Evolutionary conservation across 179 eudicot genomes (phyloP), one percentile per base, ranked within the genome.

Genomic region (Sideroxylon spinosum): DNA sequence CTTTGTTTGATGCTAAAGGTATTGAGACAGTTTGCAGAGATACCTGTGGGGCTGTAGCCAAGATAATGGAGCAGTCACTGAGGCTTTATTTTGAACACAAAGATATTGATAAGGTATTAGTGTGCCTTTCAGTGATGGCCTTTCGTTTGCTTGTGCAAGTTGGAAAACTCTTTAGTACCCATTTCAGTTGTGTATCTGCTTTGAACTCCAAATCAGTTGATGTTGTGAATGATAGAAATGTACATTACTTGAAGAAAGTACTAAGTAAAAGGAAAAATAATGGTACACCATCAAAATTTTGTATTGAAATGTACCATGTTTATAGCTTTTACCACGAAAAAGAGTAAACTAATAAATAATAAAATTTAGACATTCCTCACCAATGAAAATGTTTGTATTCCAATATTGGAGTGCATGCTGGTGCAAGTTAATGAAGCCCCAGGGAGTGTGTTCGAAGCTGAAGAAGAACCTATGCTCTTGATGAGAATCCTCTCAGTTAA

Each of bases 11-110:
- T 88, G 99, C 99, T 67, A 95, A 95, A 87, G 99, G 99, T 71
- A 93, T 93, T 73, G 99, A 95, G 84, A 95, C 99, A 17, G 93
- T 95, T 63, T 89, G 99, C 76, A 90, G 98, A 81, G 99, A 95
- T 85, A 93, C 99, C 19, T 95, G 99, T 86, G 89, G 78, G 62
- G 99, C 95, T 86, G 99, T 95, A 74, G 82, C 98, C 76, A 95
- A 95, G 88, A 90, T 77, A 52, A 79, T 93, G 97, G 99, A 95
- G 88, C 91, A 86, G 85, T 91, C 98, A 50, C 79, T 95, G 79
- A 89, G 86, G 85, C 75, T 83, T 52, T 91, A 84, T 84, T 93
- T 95, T 65, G 90, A 91, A 66, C 82, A 86, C 62, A 88, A 89
- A 78, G 87, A 91, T 73, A 85, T 88, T 74, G 78, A 85, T 73